Evolutionary conservation across 257 asterid species (phyloP).

Genomic region (Anisodus tanguticus): DNA sequence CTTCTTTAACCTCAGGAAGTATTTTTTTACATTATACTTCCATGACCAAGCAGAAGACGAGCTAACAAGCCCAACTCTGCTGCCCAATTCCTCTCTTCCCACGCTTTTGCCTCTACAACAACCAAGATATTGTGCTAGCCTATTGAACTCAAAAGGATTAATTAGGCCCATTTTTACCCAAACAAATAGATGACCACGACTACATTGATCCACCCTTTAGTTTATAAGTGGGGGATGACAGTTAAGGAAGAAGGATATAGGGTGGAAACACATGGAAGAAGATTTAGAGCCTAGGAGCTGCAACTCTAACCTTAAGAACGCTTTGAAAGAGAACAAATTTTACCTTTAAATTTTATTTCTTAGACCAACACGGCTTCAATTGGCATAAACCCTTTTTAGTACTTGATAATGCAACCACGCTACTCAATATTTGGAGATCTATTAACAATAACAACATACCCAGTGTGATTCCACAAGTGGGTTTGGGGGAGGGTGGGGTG

Average conservation of each 20-base stretch:
- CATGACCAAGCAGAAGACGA: not conserved
- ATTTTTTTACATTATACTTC: not conserved
- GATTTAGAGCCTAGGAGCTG: not conserved
- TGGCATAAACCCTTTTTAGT: not conserved
- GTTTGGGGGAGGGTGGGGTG: no score
- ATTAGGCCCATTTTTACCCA: not conserved
- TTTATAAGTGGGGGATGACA: not conserved
- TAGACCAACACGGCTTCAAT: not conserved
- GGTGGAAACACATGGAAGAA: not conserved
- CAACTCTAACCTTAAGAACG: not conserved
- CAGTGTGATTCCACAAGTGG: no score
- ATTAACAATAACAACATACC: not conserved
- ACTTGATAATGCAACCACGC: not conserved
- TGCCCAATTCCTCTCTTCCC: not conserved
- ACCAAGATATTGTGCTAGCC: not conserved
- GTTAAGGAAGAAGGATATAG: not conserved
- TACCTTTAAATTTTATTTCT: not conserved
- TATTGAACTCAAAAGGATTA: not conserved
- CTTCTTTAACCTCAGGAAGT: not conserved
- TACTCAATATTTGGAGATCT: not conserved
- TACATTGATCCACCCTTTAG: not conserved
- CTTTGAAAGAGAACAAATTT: not conserved
- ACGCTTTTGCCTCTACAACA: not conserved
- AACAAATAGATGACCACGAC: not conserved
- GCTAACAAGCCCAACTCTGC: not conserved